Percentiles rank a stretch among this genome's conserved stretches.
These are phyloP conservation scores for Penicillium palitans DNA, from an alignment of 2,329 filamentous ascomycete species.

Conservation along the genomic window DNA sequence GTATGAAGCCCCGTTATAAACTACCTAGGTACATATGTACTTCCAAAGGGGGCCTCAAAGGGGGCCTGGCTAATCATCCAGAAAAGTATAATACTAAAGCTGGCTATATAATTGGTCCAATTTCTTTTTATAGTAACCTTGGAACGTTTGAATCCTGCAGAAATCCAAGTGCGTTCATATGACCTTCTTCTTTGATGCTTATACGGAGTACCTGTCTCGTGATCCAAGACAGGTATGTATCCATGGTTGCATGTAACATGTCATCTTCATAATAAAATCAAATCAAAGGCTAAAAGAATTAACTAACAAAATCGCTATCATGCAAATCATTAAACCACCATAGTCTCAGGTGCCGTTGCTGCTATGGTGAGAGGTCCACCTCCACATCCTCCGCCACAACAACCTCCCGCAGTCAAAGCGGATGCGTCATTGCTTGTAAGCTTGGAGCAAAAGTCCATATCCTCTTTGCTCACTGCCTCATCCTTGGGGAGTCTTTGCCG, in stretches of 20 bases:
- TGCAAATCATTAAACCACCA: conserved; percentile 16
- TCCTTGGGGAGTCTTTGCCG: conserved; percentile 33
- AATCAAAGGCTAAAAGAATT: background rate
- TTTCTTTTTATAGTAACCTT: background rate
- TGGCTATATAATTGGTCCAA: background rate
- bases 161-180: background rate
- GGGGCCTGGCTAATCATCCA: background rate
- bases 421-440: conserved; percentile 12
- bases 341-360: conserved; percentile 17
- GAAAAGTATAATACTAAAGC: background rate
- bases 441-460: conserved; percentile 34
- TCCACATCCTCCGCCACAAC: conserved; percentile 24
- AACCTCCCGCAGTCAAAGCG: conserved; percentile 13
- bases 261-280: background rate
- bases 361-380: conserved; percentile 8
- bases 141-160: background rate
- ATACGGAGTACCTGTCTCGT: background rate
- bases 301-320: background rate
- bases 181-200: background rate
- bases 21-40: background rate
- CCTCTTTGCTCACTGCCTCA: conserved; percentile 30
- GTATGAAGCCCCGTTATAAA: background rate
- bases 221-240: background rate
- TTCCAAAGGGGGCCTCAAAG: background rate
- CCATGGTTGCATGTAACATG: background rate